Evolutionary conservation across 2,329 filamentous ascomycete genomes (phyloP).

Genomic region (Aspergillus jensenii): DNA sequence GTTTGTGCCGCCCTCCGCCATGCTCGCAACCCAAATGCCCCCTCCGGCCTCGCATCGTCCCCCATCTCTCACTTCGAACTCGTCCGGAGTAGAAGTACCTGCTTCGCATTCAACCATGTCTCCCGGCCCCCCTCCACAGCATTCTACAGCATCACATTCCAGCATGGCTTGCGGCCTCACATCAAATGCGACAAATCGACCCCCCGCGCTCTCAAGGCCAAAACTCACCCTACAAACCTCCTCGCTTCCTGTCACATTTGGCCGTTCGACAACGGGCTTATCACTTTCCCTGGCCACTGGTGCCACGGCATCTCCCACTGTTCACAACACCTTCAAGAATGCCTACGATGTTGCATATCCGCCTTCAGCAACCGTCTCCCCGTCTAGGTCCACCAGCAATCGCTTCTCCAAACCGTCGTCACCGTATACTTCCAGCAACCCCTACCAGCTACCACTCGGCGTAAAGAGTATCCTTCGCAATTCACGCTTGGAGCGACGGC

Average conservation of each 20-base stretch:
- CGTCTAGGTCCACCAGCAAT: conserved; percentile 27
- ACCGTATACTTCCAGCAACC: conserved; percentile 29
- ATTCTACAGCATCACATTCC: conserved; percentile 10
- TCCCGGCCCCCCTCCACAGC: conserved; percentile 7
- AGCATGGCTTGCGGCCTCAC: conserved; percentile 19
- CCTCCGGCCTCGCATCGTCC: conserved; percentile 18
- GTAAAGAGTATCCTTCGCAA: conserved; percentile 50
- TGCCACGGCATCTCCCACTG: conserved; percentile 55
- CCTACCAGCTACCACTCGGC: conserved; percentile 46
- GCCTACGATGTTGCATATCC: conserved; percentile 51
- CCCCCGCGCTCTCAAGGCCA: conserved; percentile 44
- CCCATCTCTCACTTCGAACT: conserved; percentile 7
- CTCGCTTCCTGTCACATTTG: conserved; percentile 51
- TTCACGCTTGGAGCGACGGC: conserved; percentile 44
- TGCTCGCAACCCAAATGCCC: conserved; percentile 25
- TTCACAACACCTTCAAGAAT: conserved; percentile 63
- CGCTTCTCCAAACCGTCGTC: conserved; percentile 31
- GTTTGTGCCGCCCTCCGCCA: conserved; percentile 17
- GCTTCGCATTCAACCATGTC: conserved; percentile 14
- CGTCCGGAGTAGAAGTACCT: conserved; percentile 5
- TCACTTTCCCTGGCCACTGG: conserved; percentile 53
- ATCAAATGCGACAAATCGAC: conserved; percentile 13
- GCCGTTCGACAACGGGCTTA: conserved; percentile 53
- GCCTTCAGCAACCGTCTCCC: conserved; percentile 38
- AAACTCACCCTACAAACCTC: conserved; percentile 63